Evolutionary conservation across 495 filamentous ascomycete genomes (phyloP).

Genomic region (Sporormia fimetaria): DNA sequence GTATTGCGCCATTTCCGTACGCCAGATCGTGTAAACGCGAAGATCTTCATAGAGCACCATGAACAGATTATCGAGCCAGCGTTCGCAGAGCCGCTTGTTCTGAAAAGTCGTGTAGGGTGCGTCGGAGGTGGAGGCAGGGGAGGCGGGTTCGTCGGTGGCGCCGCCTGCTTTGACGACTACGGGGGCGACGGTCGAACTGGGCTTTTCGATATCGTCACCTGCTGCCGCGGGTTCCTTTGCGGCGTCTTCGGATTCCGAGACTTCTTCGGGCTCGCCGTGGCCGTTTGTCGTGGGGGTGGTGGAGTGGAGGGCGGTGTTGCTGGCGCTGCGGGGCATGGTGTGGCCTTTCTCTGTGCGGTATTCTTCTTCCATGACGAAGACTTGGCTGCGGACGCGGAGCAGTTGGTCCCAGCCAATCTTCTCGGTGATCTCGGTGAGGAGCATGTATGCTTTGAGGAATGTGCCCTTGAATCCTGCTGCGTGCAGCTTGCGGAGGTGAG

Average conservation of each 20-base stretch:
- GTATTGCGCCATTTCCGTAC: slow-evolving; percentile 90
- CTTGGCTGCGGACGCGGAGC: slow-evolving; percentile 81
- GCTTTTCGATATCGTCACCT: slow-evolving; percentile 56
- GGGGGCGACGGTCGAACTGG: slow-evolving; percentile 68
- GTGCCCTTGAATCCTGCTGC: slow-evolving; percentile 85
- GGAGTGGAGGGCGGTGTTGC: slow-evolving; percentile 60
- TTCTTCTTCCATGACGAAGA: slow-evolving; percentile 99
- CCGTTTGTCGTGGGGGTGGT: slow-evolving; percentile 54
- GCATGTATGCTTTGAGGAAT: slow-evolving; percentile 85
- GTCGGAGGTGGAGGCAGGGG: slow-evolving; percentile 42
- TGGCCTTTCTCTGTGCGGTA: slow-evolving; percentile 88
- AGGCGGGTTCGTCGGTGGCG: slow-evolving; percentile 50
- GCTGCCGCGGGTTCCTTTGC: slow-evolving; percentile 27
- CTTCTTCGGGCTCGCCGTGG: slow-evolving; percentile 37
- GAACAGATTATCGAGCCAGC: slow-evolving; percentile 97
- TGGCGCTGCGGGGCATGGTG: slow-evolving; percentile 56
- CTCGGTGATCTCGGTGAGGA: slow-evolving; percentile 85
- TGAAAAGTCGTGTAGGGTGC: slow-evolving; percentile 58
- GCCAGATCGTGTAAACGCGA: slow-evolving; percentile 97
- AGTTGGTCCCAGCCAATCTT: slow-evolving; percentile 98
- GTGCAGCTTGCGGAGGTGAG: slow-evolving; percentile 73
- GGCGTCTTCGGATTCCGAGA: slow-evolving; percentile 18
- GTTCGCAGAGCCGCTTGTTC: slow-evolving; percentile 92
- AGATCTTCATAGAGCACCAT: slow-evolving; percentile 99
- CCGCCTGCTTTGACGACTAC: slow-evolving; percentile 69